These are phyloP conservation scores for Suillus decipiens DNA, from an alignment of 768 basidiomycete species.

Conservation along the genomic window DNA sequence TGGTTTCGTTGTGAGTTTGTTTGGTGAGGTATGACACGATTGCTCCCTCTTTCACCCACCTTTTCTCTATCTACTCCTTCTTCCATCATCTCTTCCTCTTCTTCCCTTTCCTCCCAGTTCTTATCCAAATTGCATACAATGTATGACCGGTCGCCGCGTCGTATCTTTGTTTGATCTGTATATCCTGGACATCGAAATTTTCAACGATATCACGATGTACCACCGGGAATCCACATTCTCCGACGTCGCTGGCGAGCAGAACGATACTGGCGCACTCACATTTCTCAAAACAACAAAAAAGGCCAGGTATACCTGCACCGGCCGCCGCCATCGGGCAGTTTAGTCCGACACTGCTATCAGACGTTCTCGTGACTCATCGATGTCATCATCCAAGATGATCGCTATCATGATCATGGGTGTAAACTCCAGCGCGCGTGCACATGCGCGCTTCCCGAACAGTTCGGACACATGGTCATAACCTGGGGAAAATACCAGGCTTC, in stretches of 20 bases:
- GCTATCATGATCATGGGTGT: neutral
- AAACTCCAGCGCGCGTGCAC: neutral
- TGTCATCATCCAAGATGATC: neutral
- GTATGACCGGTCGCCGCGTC: neutral
- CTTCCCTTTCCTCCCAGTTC: too few species aligned
- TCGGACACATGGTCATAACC: neutral
- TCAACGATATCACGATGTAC: too few species aligned
- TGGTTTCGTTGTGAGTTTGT: too few species aligned
- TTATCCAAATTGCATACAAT: neutral
- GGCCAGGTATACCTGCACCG: neutral
- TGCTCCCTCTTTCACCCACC: too few species aligned
- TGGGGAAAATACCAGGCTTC: neutral
- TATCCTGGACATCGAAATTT: neutral
- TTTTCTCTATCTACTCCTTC: too few species aligned
- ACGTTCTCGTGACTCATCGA: neutral
- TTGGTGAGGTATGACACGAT: too few species aligned
- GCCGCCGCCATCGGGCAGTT: neutral
- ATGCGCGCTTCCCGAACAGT: neutral
- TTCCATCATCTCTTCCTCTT: too few species aligned
- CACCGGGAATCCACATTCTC: neutral
- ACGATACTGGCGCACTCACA: neutral
- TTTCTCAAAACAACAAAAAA: neutral
- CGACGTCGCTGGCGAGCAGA: neutral
- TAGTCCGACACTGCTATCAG: neutral
- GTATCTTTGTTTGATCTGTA: neutral